Evolutionary conservation across 2,329 filamentous ascomycete species (phyloP), one percentile per base, ranked within the genome.

Genomic region (Phyllosticta citribraziliensis): DNA sequence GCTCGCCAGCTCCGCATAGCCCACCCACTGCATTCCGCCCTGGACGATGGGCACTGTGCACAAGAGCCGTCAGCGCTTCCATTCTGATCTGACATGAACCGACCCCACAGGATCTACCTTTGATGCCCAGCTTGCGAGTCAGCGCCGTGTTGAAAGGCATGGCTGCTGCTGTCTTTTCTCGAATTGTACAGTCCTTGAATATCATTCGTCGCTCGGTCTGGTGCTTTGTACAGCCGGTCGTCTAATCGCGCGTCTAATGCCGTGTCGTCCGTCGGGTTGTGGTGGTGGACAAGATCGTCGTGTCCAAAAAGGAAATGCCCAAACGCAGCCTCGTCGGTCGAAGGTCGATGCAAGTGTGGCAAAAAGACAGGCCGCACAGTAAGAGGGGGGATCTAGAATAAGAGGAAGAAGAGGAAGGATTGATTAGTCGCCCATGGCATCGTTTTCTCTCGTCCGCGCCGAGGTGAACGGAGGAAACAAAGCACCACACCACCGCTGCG

Each of bases 21-120:
- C 89, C 65, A 92, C 84, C 82, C 89, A 88, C 83, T 90, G 86
- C 89, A 94, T 93, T 70, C 89, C 89, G 72, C 89, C 89, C 74
- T 94, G 89, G 63, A 94, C 87, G 64, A 94, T 80, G 68, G 89
- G 89, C 66, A 93, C 87, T 89, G 12, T 51, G 20, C 50, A 33
- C 19, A 5, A 8, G 17, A 47, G 35, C 52, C 25, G 58, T 60
- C 25, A 60, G 58, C 40, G 40, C 40, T 47, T 19, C 14, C 22
- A 22, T 25, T 60, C n/a, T 24, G 22, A 22, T 22, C 19, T 10
- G 33, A 24, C 52, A 51, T 25, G 40, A 19, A 40, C 9, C 24
- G 11, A 51, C 17, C 17, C 24, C 19, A 17, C 74, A 68, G 71
- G 68, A 82, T 84, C 25, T 53, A 71, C 73, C 77, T 65, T 73